A percentile compares a stretch with the other conserved stretches of the same genome.
Conservation (phyloP, 306 rosid species). For the Arachis stenosperma region DNA sequence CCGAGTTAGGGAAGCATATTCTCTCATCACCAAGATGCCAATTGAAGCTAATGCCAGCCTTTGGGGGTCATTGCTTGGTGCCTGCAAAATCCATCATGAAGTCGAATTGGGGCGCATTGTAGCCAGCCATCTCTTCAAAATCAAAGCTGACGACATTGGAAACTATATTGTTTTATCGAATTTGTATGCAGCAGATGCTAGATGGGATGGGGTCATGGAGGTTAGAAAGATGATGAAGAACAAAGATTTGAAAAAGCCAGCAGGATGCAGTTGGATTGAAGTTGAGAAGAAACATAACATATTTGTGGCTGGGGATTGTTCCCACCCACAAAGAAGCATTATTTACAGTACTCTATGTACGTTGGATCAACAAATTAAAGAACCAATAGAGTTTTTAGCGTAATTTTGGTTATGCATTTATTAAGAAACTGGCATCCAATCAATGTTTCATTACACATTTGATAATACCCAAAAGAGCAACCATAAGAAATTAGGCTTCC, state of each 20-base stretch:
- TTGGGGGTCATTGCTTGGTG: slow-evolving; percentile 85
- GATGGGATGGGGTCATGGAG: slow-evolving; percentile 81
- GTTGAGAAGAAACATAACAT: slow-evolving; percentile 62
- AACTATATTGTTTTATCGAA: slow-evolving; percentile 82
- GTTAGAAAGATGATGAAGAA: slow-evolving; percentile 69
- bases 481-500: neutral
- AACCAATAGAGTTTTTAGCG: slow-evolving; percentile 44
- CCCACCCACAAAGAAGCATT: slow-evolving; percentile 74
- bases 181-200: slow-evolving; percentile 75
- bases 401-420: slow-evolving; percentile 8
- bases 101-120: slow-evolving; percentile 71
- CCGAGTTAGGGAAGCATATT: slow-evolving; percentile 62
- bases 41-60: slow-evolving; percentile 70
- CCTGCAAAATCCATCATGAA: slow-evolving; percentile 77
- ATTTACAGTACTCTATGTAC: slow-evolving; percentile 53
- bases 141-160: slow-evolving; percentile 67
- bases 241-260: slow-evolving; percentile 74
- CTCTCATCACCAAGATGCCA: slow-evolving; percentile 68
- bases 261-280: slow-evolving; percentile 97
- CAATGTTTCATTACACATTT: slow-evolving; percentile 1
- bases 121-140: slow-evolving; percentile 65
- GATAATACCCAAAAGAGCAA: neutral
- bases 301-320: slow-evolving; percentile 76
- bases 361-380: slow-evolving; percentile 55
- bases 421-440: neutral